Conservation (phyloP, 352 stramenopile species). For the Globisporangium mamillatum region DNA sequence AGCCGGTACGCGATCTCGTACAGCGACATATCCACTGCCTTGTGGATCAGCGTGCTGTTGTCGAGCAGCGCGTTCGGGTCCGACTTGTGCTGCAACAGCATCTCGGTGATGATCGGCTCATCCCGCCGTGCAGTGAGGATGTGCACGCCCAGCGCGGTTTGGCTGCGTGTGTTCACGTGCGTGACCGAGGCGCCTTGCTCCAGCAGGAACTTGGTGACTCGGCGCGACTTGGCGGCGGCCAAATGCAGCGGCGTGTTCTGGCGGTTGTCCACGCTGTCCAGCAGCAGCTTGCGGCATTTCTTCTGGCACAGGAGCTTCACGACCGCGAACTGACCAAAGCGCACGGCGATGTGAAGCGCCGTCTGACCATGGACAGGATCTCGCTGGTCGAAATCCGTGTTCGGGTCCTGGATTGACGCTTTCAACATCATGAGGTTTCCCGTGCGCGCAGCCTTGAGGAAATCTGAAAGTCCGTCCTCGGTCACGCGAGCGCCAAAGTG, state of each 20-base stretch:
- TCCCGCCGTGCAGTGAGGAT: slow-evolving; percentile 76
- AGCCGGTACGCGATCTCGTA: slow-evolving; percentile 76
- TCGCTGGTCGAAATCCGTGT: slow-evolving; percentile 57
- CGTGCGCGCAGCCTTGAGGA: slow-evolving; percentile 60
- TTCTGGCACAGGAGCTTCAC: slow-evolving; percentile 73
- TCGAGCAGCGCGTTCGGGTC: slow-evolving; percentile 67
- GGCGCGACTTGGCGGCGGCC: slow-evolving; percentile 74
- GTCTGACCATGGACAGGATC: slow-evolving; percentile 75
- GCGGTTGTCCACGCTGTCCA: slow-evolving; percentile 70
- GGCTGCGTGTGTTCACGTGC: slow-evolving; percentile 63
- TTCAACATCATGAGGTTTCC: slow-evolving; percentile 65
- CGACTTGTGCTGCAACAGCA: slow-evolving; percentile 73
- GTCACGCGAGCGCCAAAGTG: slow-evolving; percentile 48
- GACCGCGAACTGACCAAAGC: slow-evolving; percentile 71
- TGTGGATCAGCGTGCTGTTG: slow-evolving; percentile 70
- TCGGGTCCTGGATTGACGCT: slow-evolving; percentile 48
- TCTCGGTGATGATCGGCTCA: slow-evolving; percentile 75
- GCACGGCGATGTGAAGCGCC: slow-evolving; percentile 76
- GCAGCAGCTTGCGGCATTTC: slow-evolving; percentile 46
- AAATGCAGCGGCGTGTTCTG: slow-evolving; percentile 79
- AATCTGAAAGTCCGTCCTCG: slow-evolving; percentile 56
- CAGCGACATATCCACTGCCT: slow-evolving; percentile 63
- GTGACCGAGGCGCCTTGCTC: slow-evolving; percentile 64
- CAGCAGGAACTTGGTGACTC: slow-evolving; percentile 80
- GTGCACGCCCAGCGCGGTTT: slow-evolving; percentile 72